Evolutionary conservation across 805 yeast species (phyloP).

Genomic region (Ogataea ganodermae): DNA sequence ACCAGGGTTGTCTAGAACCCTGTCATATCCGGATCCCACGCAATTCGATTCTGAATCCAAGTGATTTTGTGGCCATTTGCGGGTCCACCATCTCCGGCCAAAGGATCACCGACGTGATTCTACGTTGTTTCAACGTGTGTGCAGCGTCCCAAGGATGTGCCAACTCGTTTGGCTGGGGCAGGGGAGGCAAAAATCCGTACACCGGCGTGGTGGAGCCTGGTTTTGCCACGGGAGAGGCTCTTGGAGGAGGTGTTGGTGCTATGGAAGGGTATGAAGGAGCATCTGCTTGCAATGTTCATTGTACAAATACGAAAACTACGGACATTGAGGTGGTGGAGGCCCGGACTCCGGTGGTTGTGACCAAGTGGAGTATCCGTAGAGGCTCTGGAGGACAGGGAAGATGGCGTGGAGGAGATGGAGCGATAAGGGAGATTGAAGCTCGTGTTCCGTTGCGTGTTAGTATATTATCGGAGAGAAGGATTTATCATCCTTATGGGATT

Average conservation of each 20-base stretch:
- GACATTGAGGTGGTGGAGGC: constrained; percentile 56
- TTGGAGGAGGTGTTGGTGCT: constrained; percentile 59
- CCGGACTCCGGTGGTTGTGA: constrained; percentile 51
- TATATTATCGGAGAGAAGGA: constrained; percentile 46
- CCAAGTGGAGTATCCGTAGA: constrained; percentile 44
- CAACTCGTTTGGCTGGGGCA: constrained; percentile 59
- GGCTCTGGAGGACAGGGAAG: constrained; percentile 52
- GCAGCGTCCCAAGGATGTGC: constrained; percentile 63
- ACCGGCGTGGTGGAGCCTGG: constrained; percentile 45
- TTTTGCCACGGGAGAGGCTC: constrained; percentile 56
- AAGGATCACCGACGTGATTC: constrained; percentile 53
- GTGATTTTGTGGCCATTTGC: constrained; percentile 53
- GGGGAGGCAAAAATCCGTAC: constrained; percentile 42
- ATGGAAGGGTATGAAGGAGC: constrained; percentile 48
- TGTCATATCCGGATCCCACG: constrained; percentile 39
- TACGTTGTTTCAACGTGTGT: constrained; percentile 55
- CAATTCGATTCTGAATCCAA: constrained; percentile 37
- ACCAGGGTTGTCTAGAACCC: constrained; percentile 55
- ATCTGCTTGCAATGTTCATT: constrained; percentile 52
- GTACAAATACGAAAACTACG: constrained; percentile 56
- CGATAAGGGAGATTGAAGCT: constrained; percentile 47
- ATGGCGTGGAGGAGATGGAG: constrained; percentile 52
- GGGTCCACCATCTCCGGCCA: constrained; percentile 61
- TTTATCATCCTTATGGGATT: constrained; percentile 48
- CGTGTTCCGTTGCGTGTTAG: constrained; percentile 36